Evolutionary conservation across 306 rosid species (phyloP), one percentile per base, ranked within the genome.

Genomic region (Rubus parviflorus): DNA sequence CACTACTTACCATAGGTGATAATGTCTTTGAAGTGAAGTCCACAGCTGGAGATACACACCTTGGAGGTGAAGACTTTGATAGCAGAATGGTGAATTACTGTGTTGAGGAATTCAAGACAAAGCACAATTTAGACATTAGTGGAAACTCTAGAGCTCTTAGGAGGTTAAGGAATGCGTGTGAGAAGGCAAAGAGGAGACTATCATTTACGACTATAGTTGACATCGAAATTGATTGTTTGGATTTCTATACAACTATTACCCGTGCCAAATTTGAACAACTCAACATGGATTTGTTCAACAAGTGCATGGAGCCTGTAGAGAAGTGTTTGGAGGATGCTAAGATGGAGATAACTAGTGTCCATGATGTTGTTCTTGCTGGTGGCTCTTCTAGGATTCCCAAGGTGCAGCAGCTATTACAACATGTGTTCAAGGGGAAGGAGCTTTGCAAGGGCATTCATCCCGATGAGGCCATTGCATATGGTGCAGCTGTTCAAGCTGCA

Each of bases 401-500:
- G 9, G 75, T 70, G 46, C 75, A 49, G 9, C 3, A 30, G 3
- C 61, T 49, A 1, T 2, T 70, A 10, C 75, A 70, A 16, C 3
- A 49, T 70, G 4, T 70, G 15, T 49, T 70, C 9, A 10, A 17
- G 25, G 30, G 75, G 2, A 70, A 49, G 46, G 30, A 30, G 16
- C 4, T 35, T 2, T 70, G 75, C 75, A 30, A 70, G 17, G 10
- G 75, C 4, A 8, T 70, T 2, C 49, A 70, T 70, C 61, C 61
- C 0, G 75, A 51, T 51, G 56, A 51, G 56, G 56, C 56, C 4
- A 16, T 70, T 0, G 74, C 61, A 15, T 49, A 70, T 49, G 74
- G 74, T 0, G 74, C 74, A 0, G 74, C 74, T 8, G 74, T 70
- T 49, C 61, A 70, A 49, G 74, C 74, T 30, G 61, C 74, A 8